Evolutionary conservation across 352 stramenopile genomes (phyloP).

Genomic region (Phytophthora melonis): DNA sequence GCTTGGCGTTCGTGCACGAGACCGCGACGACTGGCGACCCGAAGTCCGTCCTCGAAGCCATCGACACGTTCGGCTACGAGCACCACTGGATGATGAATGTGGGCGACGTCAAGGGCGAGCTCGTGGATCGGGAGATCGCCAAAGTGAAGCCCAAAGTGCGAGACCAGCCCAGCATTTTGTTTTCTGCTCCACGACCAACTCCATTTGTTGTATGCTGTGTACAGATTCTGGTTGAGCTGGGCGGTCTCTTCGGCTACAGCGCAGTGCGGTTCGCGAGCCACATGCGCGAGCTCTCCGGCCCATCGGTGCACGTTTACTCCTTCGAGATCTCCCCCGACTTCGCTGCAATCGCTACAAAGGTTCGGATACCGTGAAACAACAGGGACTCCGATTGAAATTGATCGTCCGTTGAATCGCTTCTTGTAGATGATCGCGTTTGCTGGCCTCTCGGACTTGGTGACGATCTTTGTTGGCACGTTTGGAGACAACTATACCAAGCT

Average conservation of each 20-base stretch:
- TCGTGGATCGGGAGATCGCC: conserved; percentile 49
- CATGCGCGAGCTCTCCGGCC: conserved; percentile 35
- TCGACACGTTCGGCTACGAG: conserved; percentile 49
- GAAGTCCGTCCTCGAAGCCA: conserved; percentile 44
- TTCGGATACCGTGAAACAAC: neutral
- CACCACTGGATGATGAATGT: conserved; percentile 60
- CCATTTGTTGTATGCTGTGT: neutral
- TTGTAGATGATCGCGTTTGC: conserved; percentile 44
- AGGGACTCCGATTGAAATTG: neutral
- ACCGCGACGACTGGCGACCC: conserved; percentile 41
- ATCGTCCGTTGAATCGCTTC: neutral
- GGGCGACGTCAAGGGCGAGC: conserved; percentile 49
- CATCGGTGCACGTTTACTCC: conserved; percentile 46
- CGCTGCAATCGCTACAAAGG: conserved; percentile 48
- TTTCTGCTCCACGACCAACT: neutral
- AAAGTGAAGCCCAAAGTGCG: conserved; percentile 42
- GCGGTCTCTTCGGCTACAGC: conserved; percentile 54
- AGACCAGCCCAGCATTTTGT: neutral
- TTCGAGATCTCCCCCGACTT: conserved; percentile 53
- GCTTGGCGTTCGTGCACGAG: conserved; percentile 41
- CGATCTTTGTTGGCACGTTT: conserved; percentile 50
- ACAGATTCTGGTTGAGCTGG: conserved; percentile 52
- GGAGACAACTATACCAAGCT: conserved; percentile 37
- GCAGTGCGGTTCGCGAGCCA: conserved; percentile 52
- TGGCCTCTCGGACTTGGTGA: conserved; percentile 40